Percentiles rank a stretch among this genome's conserved stretches.
Conservation (phyloP, 1,284 basidiomycete species). For the Austroboletus niveus region DNA sequence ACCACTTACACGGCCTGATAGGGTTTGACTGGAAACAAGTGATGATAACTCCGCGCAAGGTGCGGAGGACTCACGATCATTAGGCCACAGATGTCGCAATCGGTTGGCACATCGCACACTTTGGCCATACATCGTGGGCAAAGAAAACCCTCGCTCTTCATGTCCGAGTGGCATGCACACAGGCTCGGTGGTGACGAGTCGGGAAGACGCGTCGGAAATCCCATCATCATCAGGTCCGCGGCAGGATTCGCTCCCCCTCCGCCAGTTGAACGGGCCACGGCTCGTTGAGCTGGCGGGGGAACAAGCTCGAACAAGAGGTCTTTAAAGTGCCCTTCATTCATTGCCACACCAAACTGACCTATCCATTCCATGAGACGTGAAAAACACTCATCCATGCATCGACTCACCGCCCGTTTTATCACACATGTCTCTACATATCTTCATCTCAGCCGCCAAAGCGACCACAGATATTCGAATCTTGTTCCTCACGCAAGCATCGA, state of each 20-base stretch:
- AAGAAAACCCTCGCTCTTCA: constrained; percentile 89
- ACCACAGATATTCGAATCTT: constrained; percentile 92
- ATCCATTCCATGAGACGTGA: constrained; percentile 12
- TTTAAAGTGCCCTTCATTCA: constrained; percentile 96
- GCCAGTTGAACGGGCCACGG: constrained; percentile 50
- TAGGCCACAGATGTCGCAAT: constrained; percentile 95
- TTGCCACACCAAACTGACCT: constrained; percentile 92
- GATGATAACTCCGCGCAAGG: constrained; percentile 92
- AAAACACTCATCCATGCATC: not conserved
- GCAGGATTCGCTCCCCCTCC: constrained; percentile 55
- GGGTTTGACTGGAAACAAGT: constrained; percentile 86
- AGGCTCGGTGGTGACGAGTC: constrained; percentile 79
- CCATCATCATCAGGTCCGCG: constrained; percentile 98
- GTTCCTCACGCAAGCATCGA: constrained; percentile 77
- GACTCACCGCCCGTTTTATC: constrained; percentile 82
- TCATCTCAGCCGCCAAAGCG: constrained; percentile 94
- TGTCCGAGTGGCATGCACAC: constrained; percentile 91
- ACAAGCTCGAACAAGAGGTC: constrained; percentile 96
- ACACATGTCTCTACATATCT: constrained; percentile 89
- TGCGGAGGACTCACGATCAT: constrained; percentile 99
- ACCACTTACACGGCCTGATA: constrained; percentile 77
- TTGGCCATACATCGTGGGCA: constrained; percentile 93
- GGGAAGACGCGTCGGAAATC: constrained; percentile 91
- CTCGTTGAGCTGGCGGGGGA: constrained; percentile 86
- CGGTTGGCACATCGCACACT: constrained; percentile 97